Conservation (phyloP, 2,329 filamentous ascomycete species). For the Exophiala sp. region DNA sequence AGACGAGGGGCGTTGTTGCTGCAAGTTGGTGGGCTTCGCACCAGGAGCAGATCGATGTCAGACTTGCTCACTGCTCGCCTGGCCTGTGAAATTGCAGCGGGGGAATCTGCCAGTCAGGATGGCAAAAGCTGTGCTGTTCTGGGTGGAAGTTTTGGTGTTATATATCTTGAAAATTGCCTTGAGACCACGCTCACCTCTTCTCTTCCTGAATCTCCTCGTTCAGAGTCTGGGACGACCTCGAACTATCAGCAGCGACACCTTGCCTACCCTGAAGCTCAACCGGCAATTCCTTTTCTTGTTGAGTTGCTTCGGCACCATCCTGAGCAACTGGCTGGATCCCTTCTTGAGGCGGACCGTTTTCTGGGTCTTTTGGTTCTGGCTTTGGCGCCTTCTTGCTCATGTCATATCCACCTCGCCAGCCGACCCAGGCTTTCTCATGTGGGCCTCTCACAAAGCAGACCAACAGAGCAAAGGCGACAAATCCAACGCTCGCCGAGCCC, state of each 20-base stretch:
- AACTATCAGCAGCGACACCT: not conserved
- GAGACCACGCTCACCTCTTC: constrained; percentile 2
- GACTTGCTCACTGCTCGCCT: too few species aligned
- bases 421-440: constrained; percentile 57
- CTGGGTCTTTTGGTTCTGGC: not conserved
- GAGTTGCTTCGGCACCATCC: constrained; percentile 2
- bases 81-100: too few species aligned
- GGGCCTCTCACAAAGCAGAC: constrained; percentile 51
- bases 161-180: too few species aligned
- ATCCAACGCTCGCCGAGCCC: constrained; percentile 56
- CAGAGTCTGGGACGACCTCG: constrained; percentile 15
- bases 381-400: constrained; percentile 33
- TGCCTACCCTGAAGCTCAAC: not conserved
- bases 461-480: constrained; percentile 49
- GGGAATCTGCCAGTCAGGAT: not conserved
- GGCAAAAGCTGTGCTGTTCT: not conserved
- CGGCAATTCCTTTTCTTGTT: constrained; percentile 2
- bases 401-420: constrained; percentile 58
- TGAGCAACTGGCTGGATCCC: not conserved
- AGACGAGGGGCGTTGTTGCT: too few species aligned
- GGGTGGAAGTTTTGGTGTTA: not conserved
- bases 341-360: not conserved
- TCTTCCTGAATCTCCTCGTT: constrained; percentile 8
- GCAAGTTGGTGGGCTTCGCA: too few species aligned
- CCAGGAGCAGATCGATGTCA: too few species aligned